A percentile compares a stretch with the other conserved stretches of the same genome.
These are phyloP conservation scores for Mycena venus DNA, from an alignment of 768 basidiomycete species.

Conservation along the genomic window DNA sequence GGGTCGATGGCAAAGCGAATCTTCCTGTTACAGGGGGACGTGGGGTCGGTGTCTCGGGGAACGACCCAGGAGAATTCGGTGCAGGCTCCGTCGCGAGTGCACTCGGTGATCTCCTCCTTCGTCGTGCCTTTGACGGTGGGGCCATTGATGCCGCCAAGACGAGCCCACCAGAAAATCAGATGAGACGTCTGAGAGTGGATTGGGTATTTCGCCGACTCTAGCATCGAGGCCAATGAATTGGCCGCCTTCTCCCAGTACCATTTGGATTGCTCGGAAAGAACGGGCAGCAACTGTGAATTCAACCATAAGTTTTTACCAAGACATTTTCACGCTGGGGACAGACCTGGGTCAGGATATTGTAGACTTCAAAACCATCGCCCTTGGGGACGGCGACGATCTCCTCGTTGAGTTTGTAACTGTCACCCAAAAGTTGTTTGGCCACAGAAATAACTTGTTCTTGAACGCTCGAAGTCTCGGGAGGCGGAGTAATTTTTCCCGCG, in stretches of 20 bases:
- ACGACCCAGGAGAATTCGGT: conserved; percentile 36
- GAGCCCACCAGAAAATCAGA: conserved; percentile 36
- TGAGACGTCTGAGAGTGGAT: conserved; percentile 33
- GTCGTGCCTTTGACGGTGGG: conserved; percentile 21
- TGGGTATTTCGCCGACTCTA: conserved; percentile 32
- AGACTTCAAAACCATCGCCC: conserved; percentile 27
- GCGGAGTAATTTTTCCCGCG: conserved; percentile 10
- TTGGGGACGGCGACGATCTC: conserved; percentile 1
- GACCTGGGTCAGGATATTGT: conserved; percentile 27
- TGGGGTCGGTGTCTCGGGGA: conserved; percentile 28
- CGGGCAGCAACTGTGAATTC: conserved; percentile 24
- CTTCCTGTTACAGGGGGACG: conserved; percentile 23
- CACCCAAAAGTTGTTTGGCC: conserved; percentile 25
- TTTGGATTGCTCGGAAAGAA: conserved; percentile 27
- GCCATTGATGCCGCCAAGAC: conserved; percentile 33
- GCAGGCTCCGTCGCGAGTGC: conserved; percentile 32
- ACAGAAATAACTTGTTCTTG: conserved; percentile 23
- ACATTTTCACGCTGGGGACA: background rate
- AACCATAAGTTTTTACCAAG: background rate
- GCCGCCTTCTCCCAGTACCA: conserved; percentile 30
- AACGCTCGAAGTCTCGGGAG: conserved; percentile 21
- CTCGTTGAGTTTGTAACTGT: conserved; percentile 21
- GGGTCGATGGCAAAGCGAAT: conserved; percentile 34
- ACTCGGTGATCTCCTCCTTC: conserved; percentile 25
- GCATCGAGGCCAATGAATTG: conserved; percentile 26